These are phyloP conservation scores for Trichoderma gamsii DNA, from an alignment of 495 filamentous ascomycete genomes.

Conservation along the genomic window DNA sequence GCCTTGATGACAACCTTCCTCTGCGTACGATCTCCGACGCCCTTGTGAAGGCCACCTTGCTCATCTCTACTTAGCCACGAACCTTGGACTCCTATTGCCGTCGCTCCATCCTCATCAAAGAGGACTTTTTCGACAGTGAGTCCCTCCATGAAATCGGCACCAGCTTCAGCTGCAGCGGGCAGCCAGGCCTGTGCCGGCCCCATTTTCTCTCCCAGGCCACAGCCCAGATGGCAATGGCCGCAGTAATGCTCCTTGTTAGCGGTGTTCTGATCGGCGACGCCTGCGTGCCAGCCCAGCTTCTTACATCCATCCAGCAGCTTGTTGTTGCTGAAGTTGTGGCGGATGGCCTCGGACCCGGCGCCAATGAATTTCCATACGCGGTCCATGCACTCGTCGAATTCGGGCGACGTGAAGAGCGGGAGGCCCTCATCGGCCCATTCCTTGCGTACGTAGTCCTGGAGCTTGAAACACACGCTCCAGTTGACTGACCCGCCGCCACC, in stretches of 20 bases:
- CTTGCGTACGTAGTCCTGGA: slow-evolving; percentile 69
- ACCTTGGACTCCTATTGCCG: slow-evolving; percentile 62
- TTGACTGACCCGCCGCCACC: slow-evolving; percentile 86
- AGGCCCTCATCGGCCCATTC: slow-evolving; percentile 75
- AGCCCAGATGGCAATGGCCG: slow-evolving; percentile 75
- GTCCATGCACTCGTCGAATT: slow-evolving; percentile 73
- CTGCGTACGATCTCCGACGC: slow-evolving; percentile 36
- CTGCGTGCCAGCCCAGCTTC: slow-evolving; percentile 67
- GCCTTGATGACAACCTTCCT: slow-evolving; percentile 66
- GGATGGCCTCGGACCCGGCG: slow-evolving; percentile 57
- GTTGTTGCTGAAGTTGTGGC: slow-evolving; percentile 64
- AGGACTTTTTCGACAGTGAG: slow-evolving; percentile 60
- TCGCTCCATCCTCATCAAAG: slow-evolving; percentile 55
- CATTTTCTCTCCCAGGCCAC: slow-evolving; percentile 64
- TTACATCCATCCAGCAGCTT: slow-evolving; percentile 68
- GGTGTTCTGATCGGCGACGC: slow-evolving; percentile 73
- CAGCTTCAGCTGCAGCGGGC: slow-evolving; percentile 66
- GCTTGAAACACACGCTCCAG: slow-evolving; percentile 80
- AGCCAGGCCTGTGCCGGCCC: slow-evolving; percentile 72
- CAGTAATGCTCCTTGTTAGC: slow-evolving; percentile 64
- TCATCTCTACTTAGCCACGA: slow-evolving; percentile 66
- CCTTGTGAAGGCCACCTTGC: slow-evolving; percentile 48
- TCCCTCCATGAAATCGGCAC: slow-evolving; percentile 75
- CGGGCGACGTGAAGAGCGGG: slow-evolving; percentile 68
- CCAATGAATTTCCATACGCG: slow-evolving; percentile 61